Conservation (phyloP, 2,329 filamentous ascomycete genomes). For the Alternaria triticimaculans region DNA sequence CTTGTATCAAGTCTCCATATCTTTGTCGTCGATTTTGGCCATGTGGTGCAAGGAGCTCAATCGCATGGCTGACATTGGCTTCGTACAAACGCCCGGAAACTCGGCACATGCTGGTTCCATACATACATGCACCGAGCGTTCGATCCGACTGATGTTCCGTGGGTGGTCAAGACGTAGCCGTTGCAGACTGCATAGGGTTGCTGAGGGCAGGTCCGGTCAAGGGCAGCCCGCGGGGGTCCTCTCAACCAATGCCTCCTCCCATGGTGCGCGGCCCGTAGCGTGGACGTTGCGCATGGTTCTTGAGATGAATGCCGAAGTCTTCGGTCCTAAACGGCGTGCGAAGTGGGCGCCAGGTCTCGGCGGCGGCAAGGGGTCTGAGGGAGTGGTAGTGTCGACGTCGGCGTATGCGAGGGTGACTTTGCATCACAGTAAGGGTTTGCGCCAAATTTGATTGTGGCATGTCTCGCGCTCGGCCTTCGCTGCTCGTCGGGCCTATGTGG, state of each 20-base stretch:
- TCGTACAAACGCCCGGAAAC: neutral
- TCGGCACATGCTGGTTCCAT: neutral
- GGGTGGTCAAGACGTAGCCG: neutral
- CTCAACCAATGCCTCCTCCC: neutral
- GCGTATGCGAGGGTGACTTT: neutral
- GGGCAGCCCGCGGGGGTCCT: neutral
- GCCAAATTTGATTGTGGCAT: neutral
- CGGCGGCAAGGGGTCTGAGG: neutral
- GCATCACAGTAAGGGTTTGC: too few species aligned
- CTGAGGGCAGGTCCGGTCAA: neutral
- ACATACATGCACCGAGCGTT: neutral
- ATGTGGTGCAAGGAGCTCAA: too few species aligned
- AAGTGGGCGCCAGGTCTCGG: neutral
- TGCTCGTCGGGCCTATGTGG: too few species aligned
- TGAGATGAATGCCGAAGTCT: neutral
- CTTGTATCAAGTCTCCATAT: too few species aligned
- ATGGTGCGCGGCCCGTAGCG: neutral
- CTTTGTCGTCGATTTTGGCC: too few species aligned
- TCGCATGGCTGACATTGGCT: too few species aligned
- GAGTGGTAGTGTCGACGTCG: neutral
- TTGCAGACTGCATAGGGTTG: neutral
- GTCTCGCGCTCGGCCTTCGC: neutral
- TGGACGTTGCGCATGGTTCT: neutral
- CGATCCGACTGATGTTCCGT: neutral
- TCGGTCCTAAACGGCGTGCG: fast-evolving